Conservation (phyloP, 2,329 filamentous ascomycete species). For the Penicillium sp. region DNA sequence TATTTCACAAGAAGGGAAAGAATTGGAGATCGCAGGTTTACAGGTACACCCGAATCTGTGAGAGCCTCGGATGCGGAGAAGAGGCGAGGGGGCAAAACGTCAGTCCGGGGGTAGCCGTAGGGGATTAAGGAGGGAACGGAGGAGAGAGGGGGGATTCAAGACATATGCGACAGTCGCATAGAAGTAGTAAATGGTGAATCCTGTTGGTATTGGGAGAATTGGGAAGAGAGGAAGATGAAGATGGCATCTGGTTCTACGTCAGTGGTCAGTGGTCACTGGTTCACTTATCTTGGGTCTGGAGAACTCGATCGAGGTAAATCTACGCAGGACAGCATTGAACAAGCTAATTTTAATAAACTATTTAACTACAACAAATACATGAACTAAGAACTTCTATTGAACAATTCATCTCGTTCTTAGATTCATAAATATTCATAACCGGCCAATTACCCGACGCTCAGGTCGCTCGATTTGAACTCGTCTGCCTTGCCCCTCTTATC, state of each 20-base stretch:
- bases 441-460: slow-evolving; percentile 9
- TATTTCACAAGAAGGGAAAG: slow-evolving; percentile 8
- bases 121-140: neutral
- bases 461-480: slow-evolving; percentile 2
- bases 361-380: no score
- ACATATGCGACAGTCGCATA: neutral
- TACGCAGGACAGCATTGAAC: no score
- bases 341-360: no score
- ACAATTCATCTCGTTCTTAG: no score
- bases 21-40: slow-evolving; percentile 11
- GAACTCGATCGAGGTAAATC: neutral
- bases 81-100: neutral
- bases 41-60: neutral
- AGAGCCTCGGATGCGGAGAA: slow-evolving; percentile 2
- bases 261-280: neutral
- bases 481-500: slow-evolving; percentile 15
- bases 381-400: no score
- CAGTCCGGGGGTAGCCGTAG: neutral
- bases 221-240: neutral
- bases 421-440: neutral
- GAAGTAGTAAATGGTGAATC: neutral
- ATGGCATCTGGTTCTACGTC: slow-evolving; percentile 6
- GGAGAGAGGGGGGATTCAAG: neutral
- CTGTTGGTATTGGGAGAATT: neutral
- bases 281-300: neutral